These are phyloP conservation scores for Cerioporus squamosus DNA, from an alignment of 1,284 basidiomycete genomes.

Conservation along the genomic window DNA sequence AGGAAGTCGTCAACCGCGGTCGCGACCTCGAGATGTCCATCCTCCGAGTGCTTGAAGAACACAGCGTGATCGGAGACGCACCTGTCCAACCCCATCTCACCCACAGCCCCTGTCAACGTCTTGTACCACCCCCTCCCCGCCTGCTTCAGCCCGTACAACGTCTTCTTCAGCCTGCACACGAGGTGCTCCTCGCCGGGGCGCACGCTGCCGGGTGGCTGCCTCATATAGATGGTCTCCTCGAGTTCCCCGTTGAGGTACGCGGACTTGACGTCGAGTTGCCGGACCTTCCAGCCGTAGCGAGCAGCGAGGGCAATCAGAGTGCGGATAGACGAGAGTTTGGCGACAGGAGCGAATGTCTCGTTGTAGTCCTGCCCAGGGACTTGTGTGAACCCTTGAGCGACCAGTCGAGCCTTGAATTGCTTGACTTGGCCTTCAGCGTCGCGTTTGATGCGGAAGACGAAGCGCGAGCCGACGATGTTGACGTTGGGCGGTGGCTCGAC, in stretches of 20 bases:
- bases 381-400: too few species aligned
- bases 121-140: constrained; percentile 27
- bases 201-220: constrained; percentile 27
- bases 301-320: too few species aligned
- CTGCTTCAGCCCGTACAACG: constrained; percentile 30
- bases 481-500: too few species aligned
- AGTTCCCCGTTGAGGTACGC: constrained; percentile 42
- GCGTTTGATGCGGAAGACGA: too few species aligned
- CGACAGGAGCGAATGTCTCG: too few species aligned
- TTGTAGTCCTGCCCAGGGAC: too few species aligned
- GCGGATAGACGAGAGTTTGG: too few species aligned
- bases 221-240: constrained; percentile 32
- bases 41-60: constrained; percentile 31
- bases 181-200: constrained; percentile 11
- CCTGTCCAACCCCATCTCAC: constrained; percentile 19
- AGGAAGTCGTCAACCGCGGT: constrained; percentile 2
- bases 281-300: too few species aligned
- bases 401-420: too few species aligned
- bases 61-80: constrained; percentile 32
- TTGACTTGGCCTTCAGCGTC: too few species aligned
- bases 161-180: constrained; percentile 9
- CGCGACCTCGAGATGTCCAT: constrained; percentile 29
- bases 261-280: too few species aligned
- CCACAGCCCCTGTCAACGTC: background rate
- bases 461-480: too few species aligned